Evolutionary conservation across 2,329 filamentous ascomycete genomes (phyloP).

Genomic region (Calonectria honghensis): DNA sequence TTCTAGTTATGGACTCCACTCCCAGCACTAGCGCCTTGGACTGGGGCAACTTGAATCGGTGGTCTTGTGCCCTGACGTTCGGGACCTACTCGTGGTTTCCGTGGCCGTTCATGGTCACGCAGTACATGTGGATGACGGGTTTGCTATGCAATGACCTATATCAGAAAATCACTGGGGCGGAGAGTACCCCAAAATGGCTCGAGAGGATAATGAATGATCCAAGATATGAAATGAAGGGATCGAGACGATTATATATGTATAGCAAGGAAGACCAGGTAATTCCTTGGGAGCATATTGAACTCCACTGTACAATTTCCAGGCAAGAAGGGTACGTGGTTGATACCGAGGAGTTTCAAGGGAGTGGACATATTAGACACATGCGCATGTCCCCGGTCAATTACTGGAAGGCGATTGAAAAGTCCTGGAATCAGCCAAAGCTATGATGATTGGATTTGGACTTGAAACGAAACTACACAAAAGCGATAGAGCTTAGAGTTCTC

Average conservation of each 20-base stretch:
- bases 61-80: background rate
- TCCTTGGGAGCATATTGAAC: background rate
- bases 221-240: background rate
- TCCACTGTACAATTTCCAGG: background rate
- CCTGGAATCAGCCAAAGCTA: background rate
- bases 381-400: background rate
- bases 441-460: background rate
- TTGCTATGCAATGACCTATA: background rate
- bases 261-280: background rate
- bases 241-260: background rate
- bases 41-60: conserved; percentile 1
- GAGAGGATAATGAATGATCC: background rate
- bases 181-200: background rate
- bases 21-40: background rate
- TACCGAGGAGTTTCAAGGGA: background rate
- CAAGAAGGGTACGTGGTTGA: background rate
- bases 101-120: background rate
- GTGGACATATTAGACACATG: background rate
- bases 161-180: background rate
- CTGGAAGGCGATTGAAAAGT: background rate
- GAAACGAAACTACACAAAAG: background rate
- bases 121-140: background rate
- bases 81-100: background rate
- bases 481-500: background rate
- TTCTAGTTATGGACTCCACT: conserved; percentile 1